Percentiles rank a stretch among this genome's conserved stretches.
Evolutionary conservation across 208 protist genomes (phyloP).

Genomic region (Acanthamoeba comandoni): DNA sequence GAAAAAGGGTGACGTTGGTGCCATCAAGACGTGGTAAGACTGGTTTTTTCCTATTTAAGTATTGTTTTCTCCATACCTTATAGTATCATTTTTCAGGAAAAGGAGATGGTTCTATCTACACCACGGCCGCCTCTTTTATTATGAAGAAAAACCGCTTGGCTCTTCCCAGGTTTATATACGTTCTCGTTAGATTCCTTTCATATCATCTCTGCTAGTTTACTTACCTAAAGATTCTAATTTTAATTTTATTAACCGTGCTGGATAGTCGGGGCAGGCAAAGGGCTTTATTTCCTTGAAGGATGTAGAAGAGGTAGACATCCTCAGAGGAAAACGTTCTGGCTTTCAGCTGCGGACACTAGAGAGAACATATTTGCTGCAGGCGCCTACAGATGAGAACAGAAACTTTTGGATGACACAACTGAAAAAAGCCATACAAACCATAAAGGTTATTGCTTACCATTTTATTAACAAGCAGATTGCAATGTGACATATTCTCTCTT

Average conservation of each 20-base stretch:
- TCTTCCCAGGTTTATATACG: background rate
- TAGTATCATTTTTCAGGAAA: background rate
- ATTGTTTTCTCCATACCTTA: too few relatives aligned
- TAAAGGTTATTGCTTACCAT: too few relatives aligned
- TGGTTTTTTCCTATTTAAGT: too few relatives aligned
- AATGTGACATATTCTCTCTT: too few relatives aligned
- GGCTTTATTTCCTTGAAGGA: conserved; percentile 54
- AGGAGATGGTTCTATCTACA: conserved; percentile 62
- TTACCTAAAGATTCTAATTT: too few relatives aligned
- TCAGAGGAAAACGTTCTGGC: conserved; percentile 42
- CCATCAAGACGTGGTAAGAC: conserved; percentile 49
- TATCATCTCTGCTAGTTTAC: background rate
- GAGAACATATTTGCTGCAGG: conserved; percentile 58
- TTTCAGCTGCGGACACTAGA: conserved; percentile 63
- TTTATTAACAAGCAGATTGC: too few relatives aligned
- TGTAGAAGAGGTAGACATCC: conserved; percentile 32
- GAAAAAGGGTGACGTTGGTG: conserved; percentile 66
- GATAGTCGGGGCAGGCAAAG: background rate
- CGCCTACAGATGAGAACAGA: conserved; percentile 8
- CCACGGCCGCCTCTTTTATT: conserved; percentile 63
- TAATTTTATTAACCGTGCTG: background rate
- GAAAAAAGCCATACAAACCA: background rate
- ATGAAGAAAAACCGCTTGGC: conserved; percentile 11
- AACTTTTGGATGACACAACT: conserved; percentile 10
- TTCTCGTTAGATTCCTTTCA: background rate